A percentile compares a stretch with the other conserved stretches of the same genome.
Evolutionary conservation across 2,329 filamentous ascomycete species (phyloP).

Genomic region (Orbilia oligospora): DNA sequence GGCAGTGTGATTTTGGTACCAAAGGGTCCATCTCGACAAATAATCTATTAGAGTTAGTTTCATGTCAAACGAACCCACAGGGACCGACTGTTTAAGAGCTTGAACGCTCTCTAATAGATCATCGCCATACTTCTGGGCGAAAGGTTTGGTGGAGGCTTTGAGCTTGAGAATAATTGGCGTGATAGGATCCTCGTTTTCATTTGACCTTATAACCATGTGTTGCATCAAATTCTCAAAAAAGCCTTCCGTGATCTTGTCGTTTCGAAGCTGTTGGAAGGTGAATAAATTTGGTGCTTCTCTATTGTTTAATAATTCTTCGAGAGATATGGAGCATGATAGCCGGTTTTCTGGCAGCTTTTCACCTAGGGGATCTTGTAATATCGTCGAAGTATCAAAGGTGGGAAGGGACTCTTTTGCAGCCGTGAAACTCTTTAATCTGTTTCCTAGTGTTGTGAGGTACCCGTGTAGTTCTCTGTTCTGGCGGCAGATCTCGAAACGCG

Average conservation of each 20-base stretch:
- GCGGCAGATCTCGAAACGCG: conserved; percentile 6
- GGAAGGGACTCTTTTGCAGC: not conserved
- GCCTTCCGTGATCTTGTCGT: not conserved
- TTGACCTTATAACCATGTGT: not conserved
- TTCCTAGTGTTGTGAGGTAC: not conserved
- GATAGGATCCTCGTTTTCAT: not conserved
- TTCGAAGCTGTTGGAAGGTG: not conserved
- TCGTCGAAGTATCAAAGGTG: not conserved
- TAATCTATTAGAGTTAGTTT: not conserved
- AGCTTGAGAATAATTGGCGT: not conserved
- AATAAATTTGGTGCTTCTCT: not conserved
- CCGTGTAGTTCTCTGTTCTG: not conserved
- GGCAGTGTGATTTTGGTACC: not conserved
- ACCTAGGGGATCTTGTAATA: not conserved
- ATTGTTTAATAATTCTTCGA: not conserved
- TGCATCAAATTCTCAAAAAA: not conserved
- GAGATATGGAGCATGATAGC: not conserved
- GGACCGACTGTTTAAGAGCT: not conserved
- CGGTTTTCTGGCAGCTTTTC: not conserved
- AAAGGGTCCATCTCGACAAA: not conserved
- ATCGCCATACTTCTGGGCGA: conserved; percentile 22
- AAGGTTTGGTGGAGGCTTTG: not conserved
- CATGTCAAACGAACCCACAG: not conserved
- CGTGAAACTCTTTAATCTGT: not conserved
- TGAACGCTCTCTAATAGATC: conserved; percentile 24